Evolutionary conservation across 345 rosid genomes (phyloP).

Genomic region (Anastatica hierochuntica): DNA sequence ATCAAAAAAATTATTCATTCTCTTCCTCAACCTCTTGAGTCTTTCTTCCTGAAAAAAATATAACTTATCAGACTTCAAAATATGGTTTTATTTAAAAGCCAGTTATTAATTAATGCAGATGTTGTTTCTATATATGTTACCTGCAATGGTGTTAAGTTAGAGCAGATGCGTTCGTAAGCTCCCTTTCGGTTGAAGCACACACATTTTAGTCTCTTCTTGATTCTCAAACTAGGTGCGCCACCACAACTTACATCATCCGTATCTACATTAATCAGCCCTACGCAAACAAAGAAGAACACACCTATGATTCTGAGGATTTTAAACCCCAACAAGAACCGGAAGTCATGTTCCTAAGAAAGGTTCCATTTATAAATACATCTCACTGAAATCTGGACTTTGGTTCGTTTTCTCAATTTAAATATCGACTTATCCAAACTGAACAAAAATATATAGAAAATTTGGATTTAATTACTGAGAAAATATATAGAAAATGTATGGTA

Average conservation of each 20-base stretch:
- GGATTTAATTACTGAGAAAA: too few species aligned
- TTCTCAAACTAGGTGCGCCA: slow-evolving; percentile 55
- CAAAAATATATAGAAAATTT: too few species aligned
- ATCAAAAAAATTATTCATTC: slow-evolving; percentile 71
- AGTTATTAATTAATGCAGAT: background rate
- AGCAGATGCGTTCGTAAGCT: slow-evolving; percentile 52
- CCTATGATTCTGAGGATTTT: background rate
- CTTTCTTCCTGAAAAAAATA: slow-evolving; percentile 57
- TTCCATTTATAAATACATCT: too few species aligned
- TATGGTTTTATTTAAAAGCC: background rate
- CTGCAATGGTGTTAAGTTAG: slow-evolving; percentile 78
- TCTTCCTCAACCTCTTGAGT: slow-evolving; percentile 49
- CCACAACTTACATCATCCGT: slow-evolving; percentile 49
- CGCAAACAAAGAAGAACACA: background rate
- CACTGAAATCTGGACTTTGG: too few species aligned
- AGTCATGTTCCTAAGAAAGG: too few species aligned
- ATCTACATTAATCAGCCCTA: slow-evolving; percentile 1
- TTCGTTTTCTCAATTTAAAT: too few species aligned
- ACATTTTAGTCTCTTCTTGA: slow-evolving; percentile 80
- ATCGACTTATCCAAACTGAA: too few species aligned
- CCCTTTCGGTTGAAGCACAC: slow-evolving; percentile 86
- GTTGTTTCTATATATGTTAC: slow-evolving; percentile 32
- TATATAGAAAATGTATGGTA: too few species aligned
- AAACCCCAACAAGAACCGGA: background rate
- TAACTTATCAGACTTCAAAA: background rate